Evolutionary conservation across 768 basidiomycete genomes (phyloP).

Genomic region (Tylopilus balloui): DNA sequence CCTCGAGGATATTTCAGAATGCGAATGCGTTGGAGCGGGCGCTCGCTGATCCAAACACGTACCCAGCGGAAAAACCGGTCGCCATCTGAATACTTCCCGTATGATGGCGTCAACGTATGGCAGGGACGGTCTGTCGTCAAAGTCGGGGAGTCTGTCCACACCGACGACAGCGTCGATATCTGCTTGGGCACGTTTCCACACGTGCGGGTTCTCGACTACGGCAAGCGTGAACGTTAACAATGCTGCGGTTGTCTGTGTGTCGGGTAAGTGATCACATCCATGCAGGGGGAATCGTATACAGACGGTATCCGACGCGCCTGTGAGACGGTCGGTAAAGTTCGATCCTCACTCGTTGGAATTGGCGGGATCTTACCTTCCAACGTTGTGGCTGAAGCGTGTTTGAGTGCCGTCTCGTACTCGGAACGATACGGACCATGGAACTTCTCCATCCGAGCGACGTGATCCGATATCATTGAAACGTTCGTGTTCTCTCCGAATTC

Average conservation of each 20-base stretch:
- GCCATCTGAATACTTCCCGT: background rate
- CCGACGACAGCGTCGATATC: background rate
- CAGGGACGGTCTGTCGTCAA: background rate
- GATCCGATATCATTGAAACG: background rate
- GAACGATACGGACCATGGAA: background rate
- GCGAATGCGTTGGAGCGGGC: background rate
- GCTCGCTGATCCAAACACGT: background rate
- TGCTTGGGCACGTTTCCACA: background rate
- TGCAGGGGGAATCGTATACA: background rate
- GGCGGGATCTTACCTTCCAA: background rate
- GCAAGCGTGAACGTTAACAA: background rate
- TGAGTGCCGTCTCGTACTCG: background rate
- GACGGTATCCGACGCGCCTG: background rate
- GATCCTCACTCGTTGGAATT: background rate
- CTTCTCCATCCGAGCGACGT: background rate
- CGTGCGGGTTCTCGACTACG: background rate
- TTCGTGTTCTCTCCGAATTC: background rate
- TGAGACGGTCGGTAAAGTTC: background rate
- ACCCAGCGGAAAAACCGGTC: background rate
- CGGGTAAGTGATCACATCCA: background rate
- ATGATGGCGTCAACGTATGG: background rate
- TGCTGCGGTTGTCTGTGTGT: background rate
- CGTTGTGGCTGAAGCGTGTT: background rate
- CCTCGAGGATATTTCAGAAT: background rate
- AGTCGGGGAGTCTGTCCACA: background rate